Percentiles rank a stretch among this genome's conserved stretches.
Evolutionary conservation across 1,284 basidiomycete species (phyloP).

Genomic region (Neolentinus lepideus): DNA sequence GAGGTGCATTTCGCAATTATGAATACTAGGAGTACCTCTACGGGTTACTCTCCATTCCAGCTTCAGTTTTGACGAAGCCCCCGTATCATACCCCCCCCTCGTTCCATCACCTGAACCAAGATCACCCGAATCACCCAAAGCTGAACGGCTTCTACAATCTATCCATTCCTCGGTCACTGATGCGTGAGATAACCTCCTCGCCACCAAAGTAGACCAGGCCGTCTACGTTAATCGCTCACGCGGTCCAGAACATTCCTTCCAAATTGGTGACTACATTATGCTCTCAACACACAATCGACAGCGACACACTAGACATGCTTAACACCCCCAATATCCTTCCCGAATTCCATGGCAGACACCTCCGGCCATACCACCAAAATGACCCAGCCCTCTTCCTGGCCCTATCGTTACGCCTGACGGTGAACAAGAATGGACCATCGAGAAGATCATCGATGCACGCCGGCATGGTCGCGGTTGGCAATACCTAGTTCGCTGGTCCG

Average conservation of each 20-base stretch:
- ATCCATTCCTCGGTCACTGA: slow-evolving; percentile 10
- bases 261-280: not conserved
- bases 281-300: slow-evolving; percentile 5
- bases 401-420: slow-evolving; percentile 10
- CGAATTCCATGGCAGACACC: not conserved
- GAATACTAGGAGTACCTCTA: slow-evolving; percentile 22
- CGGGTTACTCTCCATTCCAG: slow-evolving; percentile 26
- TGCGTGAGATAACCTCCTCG: slow-evolving; percentile 11
- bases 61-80: slow-evolving; percentile 27
- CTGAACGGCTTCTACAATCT: not conserved
- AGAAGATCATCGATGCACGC: slow-evolving; percentile 7
- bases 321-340: not conserved
- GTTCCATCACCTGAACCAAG: not conserved
- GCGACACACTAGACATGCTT: slow-evolving; percentile 5
- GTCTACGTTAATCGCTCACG: not conserved
- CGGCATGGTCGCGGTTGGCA: not conserved
- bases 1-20: slow-evolving; percentile 21
- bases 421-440: slow-evolving; percentile 9
- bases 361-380: not conserved
- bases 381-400: slow-evolving; percentile 9
- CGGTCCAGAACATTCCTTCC: not conserved
- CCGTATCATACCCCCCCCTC: slow-evolving; percentile 18
- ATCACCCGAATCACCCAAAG: not conserved
- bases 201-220: slow-evolving; percentile 11
- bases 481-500: slow-evolving; percentile 3